Percentiles rank a stretch among this genome's conserved stretches.
Evolutionary conservation across 1,284 basidiomycete species (phyloP).

Genomic region (Gymnopus androsaceus): DNA sequence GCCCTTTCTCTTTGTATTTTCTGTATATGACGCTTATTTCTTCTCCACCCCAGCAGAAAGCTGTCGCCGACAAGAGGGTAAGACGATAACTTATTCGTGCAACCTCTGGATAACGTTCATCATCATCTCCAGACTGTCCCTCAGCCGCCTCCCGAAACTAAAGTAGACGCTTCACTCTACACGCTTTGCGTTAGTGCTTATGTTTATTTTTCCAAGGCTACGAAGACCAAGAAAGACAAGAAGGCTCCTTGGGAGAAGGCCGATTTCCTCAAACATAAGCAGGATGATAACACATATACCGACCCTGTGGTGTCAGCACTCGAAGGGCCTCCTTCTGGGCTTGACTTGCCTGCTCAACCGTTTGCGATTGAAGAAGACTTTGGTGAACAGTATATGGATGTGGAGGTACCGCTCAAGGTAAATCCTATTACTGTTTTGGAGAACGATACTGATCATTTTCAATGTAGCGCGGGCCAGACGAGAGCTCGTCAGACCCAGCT

Average conservation of each 20-base stretch:
- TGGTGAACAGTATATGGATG: not conserved
- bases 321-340: not conserved
- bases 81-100: too few relatives aligned
- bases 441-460: not conserved
- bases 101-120: too few relatives aligned
- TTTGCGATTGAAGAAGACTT: not conserved
- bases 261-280: not conserved
- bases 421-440: too few relatives aligned
- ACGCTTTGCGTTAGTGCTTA: not conserved
- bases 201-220: not conserved
- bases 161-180: not conserved
- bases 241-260: conserved; percentile 7
- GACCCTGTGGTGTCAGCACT: not conserved
- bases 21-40: too few relatives aligned
- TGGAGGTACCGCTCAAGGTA: not conserved
- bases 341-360: not conserved
- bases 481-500: not conserved
- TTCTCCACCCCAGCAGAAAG: too few relatives aligned
- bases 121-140: not conserved
- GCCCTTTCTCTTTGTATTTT: too few relatives aligned
- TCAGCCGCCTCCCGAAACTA: not conserved
- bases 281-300: not conserved
- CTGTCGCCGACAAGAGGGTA: too few relatives aligned
- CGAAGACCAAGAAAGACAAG: conserved; percentile 5
- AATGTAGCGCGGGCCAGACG: conserved; percentile 1